These are phyloP conservation scores for Edaphochlamys debaryana DNA, from an alignment of 139 green algal genomes.

Conservation along the genomic window DNA sequence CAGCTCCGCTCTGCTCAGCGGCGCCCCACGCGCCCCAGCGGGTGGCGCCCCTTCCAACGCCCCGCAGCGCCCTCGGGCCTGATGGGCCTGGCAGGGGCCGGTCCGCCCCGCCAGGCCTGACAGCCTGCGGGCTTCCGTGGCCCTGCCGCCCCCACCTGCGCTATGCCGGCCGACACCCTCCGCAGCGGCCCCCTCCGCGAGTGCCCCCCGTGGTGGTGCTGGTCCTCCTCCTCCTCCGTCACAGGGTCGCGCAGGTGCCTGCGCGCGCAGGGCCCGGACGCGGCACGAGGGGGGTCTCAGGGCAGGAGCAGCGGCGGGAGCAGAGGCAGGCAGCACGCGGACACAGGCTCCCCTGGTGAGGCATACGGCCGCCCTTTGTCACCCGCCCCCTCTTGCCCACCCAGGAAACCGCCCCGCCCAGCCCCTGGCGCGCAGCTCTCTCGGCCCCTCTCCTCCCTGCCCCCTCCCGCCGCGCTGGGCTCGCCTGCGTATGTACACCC, in stretches of 20 bases:
- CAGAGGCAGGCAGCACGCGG: neutral
- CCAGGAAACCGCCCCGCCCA: no score
- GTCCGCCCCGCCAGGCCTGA: no score
- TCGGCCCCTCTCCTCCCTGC: neutral
- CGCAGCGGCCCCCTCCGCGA: slow-evolving; percentile 12
- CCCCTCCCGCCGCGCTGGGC: neutral
- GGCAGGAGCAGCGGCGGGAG: no score
- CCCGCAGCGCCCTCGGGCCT: no score
- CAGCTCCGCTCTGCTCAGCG: no score
- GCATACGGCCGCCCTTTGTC: neutral
- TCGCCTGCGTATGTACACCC: slow-evolving; percentile 49
- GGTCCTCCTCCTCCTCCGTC: slow-evolving; percentile 19
- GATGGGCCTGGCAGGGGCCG: no score
- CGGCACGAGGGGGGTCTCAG: neutral
- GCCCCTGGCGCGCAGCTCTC: no score
- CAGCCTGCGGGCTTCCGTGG: no score
- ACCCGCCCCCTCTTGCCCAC: neutral
- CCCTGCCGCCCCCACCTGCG: neutral
- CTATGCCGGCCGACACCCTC: slow-evolving; percentile 9
- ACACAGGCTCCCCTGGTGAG: neutral
- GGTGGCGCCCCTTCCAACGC: no score
- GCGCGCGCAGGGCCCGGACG: neutral
- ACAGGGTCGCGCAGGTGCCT: slow-evolving; percentile 40
- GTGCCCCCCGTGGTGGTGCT: slow-evolving; percentile 1
- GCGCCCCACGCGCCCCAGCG: no score